Conservation (phyloP, 2,329 filamentous ascomycete species). For the Pseudogymnoascus sp. region DNA sequence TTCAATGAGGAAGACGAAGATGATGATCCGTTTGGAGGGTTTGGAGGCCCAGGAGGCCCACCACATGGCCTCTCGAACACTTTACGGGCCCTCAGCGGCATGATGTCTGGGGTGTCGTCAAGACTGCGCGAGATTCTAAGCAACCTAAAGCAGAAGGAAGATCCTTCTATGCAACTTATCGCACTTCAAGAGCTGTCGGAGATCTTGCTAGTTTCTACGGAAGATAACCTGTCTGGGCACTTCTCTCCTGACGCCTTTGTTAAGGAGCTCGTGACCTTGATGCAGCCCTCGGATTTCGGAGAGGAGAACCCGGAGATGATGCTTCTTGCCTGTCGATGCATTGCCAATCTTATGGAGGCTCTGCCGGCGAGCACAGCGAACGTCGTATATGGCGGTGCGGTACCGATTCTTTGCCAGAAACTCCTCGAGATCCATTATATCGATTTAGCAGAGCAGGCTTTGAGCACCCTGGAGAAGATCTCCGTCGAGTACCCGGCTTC, state of each 20-base stretch:
- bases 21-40: conserved; percentile 54
- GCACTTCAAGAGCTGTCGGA: conserved; percentile 91
- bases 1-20: conserved; percentile 46
- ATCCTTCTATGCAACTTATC: conserved; percentile 80
- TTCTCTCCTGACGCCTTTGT: conserved; percentile 93
- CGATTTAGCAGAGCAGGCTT: conserved; percentile 89
- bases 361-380: conserved; percentile 87
- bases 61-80: conserved; percentile 67
- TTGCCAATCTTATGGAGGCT: conserved; percentile 97
- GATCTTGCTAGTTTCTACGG: conserved; percentile 86
- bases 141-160: conserved; percentile 74
- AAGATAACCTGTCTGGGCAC: conserved; percentile 91
- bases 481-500: conserved; percentile 91
- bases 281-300: conserved; percentile 78
- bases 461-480: conserved; percentile 96
- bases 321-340: conserved; percentile 88
- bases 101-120: conserved; percentile 78
- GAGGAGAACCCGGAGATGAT: conserved; percentile 96
- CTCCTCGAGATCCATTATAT: conserved; percentile 94
- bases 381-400: conserved; percentile 94
- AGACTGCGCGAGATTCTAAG: conserved; percentile 70
- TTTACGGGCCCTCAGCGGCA: conserved; percentile 77
- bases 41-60: conserved; percentile 57
- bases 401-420: conserved; percentile 90
- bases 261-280: conserved; percentile 83